Conservation (phyloP, 2,329 filamentous ascomycete species). For the Metarhizium album region DNA sequence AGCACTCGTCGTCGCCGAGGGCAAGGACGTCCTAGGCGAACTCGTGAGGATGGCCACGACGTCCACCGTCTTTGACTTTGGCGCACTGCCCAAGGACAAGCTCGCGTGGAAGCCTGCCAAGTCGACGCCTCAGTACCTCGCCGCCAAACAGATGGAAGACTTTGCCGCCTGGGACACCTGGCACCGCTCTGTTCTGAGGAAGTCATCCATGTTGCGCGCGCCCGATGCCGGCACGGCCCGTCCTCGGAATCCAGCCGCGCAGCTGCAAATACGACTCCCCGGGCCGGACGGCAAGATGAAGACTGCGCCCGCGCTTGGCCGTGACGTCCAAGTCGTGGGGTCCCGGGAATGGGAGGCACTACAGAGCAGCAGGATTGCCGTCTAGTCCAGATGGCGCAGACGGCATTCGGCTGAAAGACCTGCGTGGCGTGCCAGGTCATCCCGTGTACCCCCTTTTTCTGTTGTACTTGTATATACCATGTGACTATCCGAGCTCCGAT, state of each 20-base stretch:
- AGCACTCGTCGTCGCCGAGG: conserved; percentile 46
- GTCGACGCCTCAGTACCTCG: conserved; percentile 54
- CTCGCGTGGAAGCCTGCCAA: conserved; percentile 56
- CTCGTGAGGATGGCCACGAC: conserved; percentile 50
- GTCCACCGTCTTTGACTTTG: conserved; percentile 50
- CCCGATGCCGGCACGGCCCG: conserved; percentile 9
- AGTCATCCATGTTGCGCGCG: conserved; percentile 31
- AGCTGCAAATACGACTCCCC: conserved; percentile 39
- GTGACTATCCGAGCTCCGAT: not conserved
- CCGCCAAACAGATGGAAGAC: conserved; percentile 54
- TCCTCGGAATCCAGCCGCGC: conserved; percentile 30
- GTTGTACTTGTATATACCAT: not conserved
- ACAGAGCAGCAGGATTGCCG: conserved; percentile 30
- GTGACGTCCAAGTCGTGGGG: conserved; percentile 38
- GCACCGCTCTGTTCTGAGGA: conserved; percentile 43
- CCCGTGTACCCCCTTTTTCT: not conserved
- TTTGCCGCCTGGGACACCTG: conserved; percentile 51
- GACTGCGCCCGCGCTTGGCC: conserved; percentile 18
- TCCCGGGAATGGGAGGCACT: conserved; percentile 45
- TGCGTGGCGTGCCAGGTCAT: not conserved
- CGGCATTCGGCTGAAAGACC: not conserved
- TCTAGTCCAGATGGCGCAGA: conserved; percentile 14
- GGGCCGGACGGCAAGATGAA: conserved; percentile 34
- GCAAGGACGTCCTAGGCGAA: conserved; percentile 52
- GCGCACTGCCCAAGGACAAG: conserved; percentile 44